Conservation (phyloP, 1,284 basidiomycete species). For the Ceratobasidium sp. region DNA sequence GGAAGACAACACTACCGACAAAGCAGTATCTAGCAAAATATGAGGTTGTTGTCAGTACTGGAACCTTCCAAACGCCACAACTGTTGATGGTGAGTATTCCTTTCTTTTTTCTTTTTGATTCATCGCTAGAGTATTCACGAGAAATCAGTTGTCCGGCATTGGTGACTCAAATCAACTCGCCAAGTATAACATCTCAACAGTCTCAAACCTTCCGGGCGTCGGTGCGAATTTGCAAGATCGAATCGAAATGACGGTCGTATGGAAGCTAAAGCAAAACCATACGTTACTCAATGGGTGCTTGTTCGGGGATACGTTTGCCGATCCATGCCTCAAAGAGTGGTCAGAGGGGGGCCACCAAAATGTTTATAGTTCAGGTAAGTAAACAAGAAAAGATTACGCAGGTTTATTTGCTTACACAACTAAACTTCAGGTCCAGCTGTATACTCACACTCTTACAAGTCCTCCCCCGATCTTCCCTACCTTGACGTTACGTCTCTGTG, state of each 20-base stretch:
- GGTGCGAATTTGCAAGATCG: slow-evolving; percentile 29
- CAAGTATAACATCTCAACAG: slow-evolving; percentile 28
- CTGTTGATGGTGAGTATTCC: slow-evolving; percentile 9
- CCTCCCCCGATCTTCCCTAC: background rate
- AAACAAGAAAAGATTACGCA: too few relatives aligned
- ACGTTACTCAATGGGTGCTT: slow-evolving; percentile 18
- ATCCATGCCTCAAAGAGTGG: slow-evolving; percentile 30
- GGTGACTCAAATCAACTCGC: slow-evolving; percentile 20
- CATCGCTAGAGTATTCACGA: background rate
- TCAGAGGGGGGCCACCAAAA: slow-evolving; percentile 5
- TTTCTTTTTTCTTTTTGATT: background rate
- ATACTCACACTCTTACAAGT: slow-evolving; percentile 35
- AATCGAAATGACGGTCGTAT: slow-evolving; percentile 33
- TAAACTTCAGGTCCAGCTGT: slow-evolving; percentile 1
- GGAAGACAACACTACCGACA: slow-evolving; percentile 5
- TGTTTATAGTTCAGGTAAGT: slow-evolving; percentile 30
- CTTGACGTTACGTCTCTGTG: slow-evolving; percentile 34
- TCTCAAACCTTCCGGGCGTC: slow-evolving; percentile 23
- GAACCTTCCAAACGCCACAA: slow-evolving; percentile 31
- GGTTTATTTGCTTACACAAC: too few relatives aligned
- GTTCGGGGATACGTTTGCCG: slow-evolving; percentile 29
- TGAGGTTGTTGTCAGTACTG: slow-evolving; percentile 29
- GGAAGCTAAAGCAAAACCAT: slow-evolving; percentile 35
- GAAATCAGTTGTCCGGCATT: slow-evolving; percentile 31
- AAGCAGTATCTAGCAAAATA: slow-evolving; percentile 33